phyloP scores from a whole-genome alignment of 106 monocot genomes.

The Platanthera zijinensis region DNA sequence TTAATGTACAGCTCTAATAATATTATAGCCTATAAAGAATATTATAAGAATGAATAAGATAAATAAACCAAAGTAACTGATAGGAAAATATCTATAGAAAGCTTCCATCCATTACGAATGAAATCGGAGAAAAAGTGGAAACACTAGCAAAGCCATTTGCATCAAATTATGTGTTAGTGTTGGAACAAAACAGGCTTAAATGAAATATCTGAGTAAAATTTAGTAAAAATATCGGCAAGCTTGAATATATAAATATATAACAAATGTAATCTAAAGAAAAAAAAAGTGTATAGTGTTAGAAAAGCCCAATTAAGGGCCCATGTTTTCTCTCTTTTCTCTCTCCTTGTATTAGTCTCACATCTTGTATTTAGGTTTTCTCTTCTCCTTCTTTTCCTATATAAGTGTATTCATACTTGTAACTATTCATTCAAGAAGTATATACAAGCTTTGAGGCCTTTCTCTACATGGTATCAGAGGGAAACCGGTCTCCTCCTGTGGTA shows the following conservation, averaged over 20 bases:
- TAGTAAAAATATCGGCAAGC: background rate
- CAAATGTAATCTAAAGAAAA: background rate
- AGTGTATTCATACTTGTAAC: too few species aligned
- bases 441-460: too few species aligned
- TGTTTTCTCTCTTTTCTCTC: too few species aligned
- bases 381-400: too few species aligned
- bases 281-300: background rate
- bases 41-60: background rate
- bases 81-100: background rate
- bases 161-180: background rate
- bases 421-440: too few species aligned
- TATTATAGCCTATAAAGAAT: background rate
- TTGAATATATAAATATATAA: conserved; percentile 1
- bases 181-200: background rate
- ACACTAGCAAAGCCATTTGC: background rate
- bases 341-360: too few species aligned
- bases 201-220: background rate
- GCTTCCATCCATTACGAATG: background rate
- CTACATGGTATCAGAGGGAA: too few species aligned
- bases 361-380: too few species aligned
- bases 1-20: background rate
- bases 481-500: too few species aligned
- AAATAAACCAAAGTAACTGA: background rate
- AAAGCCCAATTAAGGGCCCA: too few species aligned
- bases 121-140: background rate